Evolutionary conservation across 345 rosid species (phyloP).

Genomic region (Camelina sativa): DNA sequence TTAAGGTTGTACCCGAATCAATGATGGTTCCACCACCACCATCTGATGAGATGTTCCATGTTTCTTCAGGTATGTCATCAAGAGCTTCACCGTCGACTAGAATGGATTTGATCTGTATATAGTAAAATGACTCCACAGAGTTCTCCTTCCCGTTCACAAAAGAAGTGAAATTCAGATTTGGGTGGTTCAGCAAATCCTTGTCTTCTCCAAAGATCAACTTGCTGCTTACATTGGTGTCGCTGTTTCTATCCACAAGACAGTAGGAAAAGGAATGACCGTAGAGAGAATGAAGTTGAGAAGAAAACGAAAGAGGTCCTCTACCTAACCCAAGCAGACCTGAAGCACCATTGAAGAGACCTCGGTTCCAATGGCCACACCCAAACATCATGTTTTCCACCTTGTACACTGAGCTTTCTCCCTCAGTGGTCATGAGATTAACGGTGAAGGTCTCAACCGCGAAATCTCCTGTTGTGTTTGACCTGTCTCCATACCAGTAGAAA

Average conservation of each 20-base stretch:
- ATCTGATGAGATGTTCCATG: constrained; percentile 65
- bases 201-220: constrained; percentile 82
- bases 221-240: constrained; percentile 66
- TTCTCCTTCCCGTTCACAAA: constrained; percentile 48
- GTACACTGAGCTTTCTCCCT: constrained; percentile 51
- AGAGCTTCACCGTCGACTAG: constrained; percentile 63
- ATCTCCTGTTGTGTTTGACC: constrained; percentile 84
- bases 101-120: constrained; percentile 70
- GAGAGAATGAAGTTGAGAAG: constrained; percentile 77
- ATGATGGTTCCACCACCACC: constrained; percentile 87
- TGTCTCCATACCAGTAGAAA: constrained; percentile 86
- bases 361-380: constrained; percentile 91
- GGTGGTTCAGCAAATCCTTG: constrained; percentile 55
- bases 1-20: constrained; percentile 77
- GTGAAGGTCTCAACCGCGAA: constrained; percentile 78
- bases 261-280: constrained; percentile 87
- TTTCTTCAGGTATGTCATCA: constrained; percentile 60
- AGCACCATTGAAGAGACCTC: constrained; percentile 77
- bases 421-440: constrained; percentile 55
- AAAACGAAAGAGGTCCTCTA: constrained; percentile 81
- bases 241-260: constrained; percentile 71
- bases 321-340: constrained; percentile 88
- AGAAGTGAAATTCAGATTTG: constrained; percentile 70
- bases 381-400: constrained; percentile 73
- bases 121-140: constrained; percentile 66